Percentiles rank a stretch among this genome's conserved stretches.
phyloP scores from a whole-genome alignment of 2,329 filamentous ascomycete genomes.

The Pezicula rhizophila region DNA sequence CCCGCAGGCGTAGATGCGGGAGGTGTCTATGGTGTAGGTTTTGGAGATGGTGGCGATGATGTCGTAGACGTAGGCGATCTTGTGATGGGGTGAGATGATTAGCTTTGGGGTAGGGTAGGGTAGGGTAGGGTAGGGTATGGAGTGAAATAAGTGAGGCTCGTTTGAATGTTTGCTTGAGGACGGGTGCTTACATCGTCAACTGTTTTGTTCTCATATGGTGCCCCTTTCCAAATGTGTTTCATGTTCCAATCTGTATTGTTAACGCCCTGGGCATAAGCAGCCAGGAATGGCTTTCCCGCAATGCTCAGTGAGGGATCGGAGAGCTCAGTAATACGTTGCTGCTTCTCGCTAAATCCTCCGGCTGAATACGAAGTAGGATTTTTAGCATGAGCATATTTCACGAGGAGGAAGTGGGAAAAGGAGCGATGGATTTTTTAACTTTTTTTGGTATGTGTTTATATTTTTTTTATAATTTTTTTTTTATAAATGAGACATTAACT shows the following conservation, averaged over 20 bases:
- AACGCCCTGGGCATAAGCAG: slow-evolving; percentile 19
- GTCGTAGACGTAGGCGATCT: slow-evolving; percentile 21
- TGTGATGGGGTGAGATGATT: too few species aligned
- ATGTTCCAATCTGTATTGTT: slow-evolving; percentile 20
- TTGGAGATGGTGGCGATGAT: slow-evolving; percentile 15
- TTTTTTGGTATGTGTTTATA: too few species aligned
- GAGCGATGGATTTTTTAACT: too few species aligned
- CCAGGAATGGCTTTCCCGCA: slow-evolving; percentile 19
- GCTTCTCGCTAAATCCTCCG: slow-evolving; percentile 18
- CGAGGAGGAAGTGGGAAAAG: not conserved
- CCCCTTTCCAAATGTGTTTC: slow-evolving; percentile 22
- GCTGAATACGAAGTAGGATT: slow-evolving; percentile 4
- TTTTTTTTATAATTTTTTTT: too few species aligned
- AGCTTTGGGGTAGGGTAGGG: not conserved
- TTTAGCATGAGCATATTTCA: not conserved
- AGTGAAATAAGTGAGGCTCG: not conserved
- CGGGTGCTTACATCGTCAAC: slow-evolving; percentile 14
- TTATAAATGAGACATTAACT: slow-evolving; percentile 1
- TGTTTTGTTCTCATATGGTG: slow-evolving; percentile 19
- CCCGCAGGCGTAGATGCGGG: slow-evolving; percentile 36
- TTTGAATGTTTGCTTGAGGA: too few species aligned
- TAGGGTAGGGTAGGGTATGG: not conserved
- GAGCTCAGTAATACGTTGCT: slow-evolving; percentile 21
- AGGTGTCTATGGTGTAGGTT: slow-evolving; percentile 28
- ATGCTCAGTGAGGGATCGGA: slow-evolving; percentile 19